Base-by-base conservation (phyloP, 176 grass and related monocot genomes). In the Alloteropsis semialata region DNA sequence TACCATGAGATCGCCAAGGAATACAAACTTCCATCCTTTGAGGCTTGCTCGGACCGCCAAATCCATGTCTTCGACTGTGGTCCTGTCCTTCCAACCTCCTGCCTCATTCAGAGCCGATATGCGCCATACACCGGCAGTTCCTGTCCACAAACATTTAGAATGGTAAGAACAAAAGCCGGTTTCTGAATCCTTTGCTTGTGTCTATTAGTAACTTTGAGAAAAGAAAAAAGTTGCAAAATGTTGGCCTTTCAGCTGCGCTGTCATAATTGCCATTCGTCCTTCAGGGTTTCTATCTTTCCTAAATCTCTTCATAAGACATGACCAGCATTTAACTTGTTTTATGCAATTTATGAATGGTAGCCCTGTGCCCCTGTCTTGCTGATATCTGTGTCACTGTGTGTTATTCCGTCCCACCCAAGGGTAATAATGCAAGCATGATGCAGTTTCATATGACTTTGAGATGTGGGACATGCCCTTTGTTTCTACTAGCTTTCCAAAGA, bases 11-110 rank as follows among this genome's bases (percentile, higher is more conserved):
- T 92, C 93, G 10, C 85, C 79, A 27, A 96, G 84, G 84, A 83
- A 96, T 19, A 96, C 65, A 75, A 96, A 96, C 33, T 91, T 93
- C 90, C 90, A 96, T 51, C 93, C 93, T 30, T 88, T 89, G 43
- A 96, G 88, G 54, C 88, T 82, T 16, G 93, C 93, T 77, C 88
- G 73, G 78, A 96, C 90, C 2, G 93, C 83, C 79, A 96, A 79
- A 87, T 96, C 93, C 93, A 96, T 96, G 69, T 93, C 93, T 86
- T 96, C 93, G 2, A 96, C 88, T 0, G 88, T 96, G 8, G 93
- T 96, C 63, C 88, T 48, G 64, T 93, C 90, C 75, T 96, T 93
- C 93, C 93, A 96, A 8, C 93, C 90, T 59, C 90, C 90, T 48
- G 90, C 85, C 64, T 96, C 93, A 57, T 87, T 87, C 59, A 93